Conservation (phyloP, 1,284 basidiomycete species). For the Pyrrhoderma lamaoense region DNA sequence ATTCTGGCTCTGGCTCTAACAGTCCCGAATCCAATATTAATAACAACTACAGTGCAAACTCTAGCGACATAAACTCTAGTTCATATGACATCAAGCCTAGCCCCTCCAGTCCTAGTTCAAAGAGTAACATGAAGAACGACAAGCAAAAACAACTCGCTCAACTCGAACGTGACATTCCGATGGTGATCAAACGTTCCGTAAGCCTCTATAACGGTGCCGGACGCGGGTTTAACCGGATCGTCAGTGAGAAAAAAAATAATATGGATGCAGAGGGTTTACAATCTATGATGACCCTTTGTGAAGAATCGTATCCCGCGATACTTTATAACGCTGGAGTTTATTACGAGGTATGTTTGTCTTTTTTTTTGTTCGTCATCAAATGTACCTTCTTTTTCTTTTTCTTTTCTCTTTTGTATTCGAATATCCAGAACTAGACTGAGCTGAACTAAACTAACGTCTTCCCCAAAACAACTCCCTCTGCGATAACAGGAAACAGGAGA, state of each 20-base stretch:
- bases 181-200: constrained; percentile 35
- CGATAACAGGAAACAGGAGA: constrained; percentile 3
- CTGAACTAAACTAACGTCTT: too few species aligned
- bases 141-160: constrained; percentile 30
- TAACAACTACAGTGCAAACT: too few species aligned
- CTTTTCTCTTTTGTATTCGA: too few species aligned
- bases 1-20: too few species aligned
- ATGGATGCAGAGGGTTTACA: not conserved
- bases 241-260: constrained; percentile 17
- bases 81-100: too few species aligned
- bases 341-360: constrained; percentile 36
- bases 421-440: too few species aligned
- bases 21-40: not conserved
- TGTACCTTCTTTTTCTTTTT: not conserved
- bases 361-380: too few species aligned
- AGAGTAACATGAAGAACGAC: not conserved
- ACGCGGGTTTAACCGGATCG: constrained; percentile 39
- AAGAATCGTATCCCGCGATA: constrained; percentile 49
- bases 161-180: constrained; percentile 40
- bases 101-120: not conserved
- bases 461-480: too few species aligned
- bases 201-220: constrained; percentile 41
- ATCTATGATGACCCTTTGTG: constrained; percentile 33
- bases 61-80: too few species aligned
- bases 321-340: constrained; percentile 55